phyloP scores from a whole-genome alignment of 1,284 basidiomycete genomes.

The Athelia sp. region DNA sequence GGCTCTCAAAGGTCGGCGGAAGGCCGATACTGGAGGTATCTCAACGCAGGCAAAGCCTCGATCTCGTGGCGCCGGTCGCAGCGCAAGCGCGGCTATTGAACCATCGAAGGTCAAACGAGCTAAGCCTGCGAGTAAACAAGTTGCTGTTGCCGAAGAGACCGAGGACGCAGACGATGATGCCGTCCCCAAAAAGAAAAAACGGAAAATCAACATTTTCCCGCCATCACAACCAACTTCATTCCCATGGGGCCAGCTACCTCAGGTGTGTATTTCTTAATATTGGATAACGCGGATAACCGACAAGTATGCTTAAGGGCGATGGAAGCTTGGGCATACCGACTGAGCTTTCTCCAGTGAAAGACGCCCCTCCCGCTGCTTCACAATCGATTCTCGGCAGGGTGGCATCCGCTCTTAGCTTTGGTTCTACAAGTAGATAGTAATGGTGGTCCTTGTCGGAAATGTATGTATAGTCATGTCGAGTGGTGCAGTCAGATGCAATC shows the following conservation, averaged over 20 bases:
- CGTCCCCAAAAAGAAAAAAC: conserved; percentile 48
- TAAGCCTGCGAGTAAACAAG: conserved; percentile 9
- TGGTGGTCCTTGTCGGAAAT: too few relatives aligned
- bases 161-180: conserved; percentile 16
- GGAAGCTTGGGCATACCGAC: conserved; percentile 54
- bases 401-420: conserved; percentile 1
- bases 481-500: too few relatives aligned
- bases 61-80: background rate
- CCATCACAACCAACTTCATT: conserved; percentile 34
- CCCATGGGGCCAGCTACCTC: conserved; percentile 30
- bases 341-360: conserved; percentile 57
- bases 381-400: conserved; percentile 35
- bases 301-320: conserved; percentile 7
- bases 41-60: background rate
- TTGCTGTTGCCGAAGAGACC: conserved; percentile 15
- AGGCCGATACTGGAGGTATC: conserved; percentile 12
- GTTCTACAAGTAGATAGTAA: conserved; percentile 8
- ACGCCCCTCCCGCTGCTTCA: conserved; percentile 29
- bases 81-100: background rate
- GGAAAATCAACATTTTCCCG: conserved; percentile 55
- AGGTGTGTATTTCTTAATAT: conserved; percentile 24
- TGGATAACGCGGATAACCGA: background rate
- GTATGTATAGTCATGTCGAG: too few relatives aligned
- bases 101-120: conserved; percentile 10
- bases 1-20: conserved; percentile 6